Evolutionary conservation across 2,329 filamentous ascomycete species (phyloP), one percentile per base, ranked within the genome.

Genomic region (Colletotrichum cereale): DNA sequence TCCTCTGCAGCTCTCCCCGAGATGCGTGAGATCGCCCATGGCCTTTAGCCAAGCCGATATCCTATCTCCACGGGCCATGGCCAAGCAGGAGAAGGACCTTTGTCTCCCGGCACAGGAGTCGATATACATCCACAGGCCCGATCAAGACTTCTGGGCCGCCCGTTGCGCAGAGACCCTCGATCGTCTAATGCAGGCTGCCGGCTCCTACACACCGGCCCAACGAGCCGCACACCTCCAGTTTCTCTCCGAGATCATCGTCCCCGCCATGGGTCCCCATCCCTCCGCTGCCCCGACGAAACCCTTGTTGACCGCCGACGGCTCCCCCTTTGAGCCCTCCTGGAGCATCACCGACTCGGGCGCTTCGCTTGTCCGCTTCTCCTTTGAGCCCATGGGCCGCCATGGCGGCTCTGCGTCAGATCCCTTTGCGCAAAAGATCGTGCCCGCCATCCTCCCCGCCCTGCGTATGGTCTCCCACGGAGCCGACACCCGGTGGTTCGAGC

Each of bases 401-500:
- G 70, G 72, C 50, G 72, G 68, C 26, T 55, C 62, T 21, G n/a
- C 58, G 4, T 64, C 57, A 2, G 68, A 72, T 31, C 73, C 73
- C 31, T 72, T 73, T 34, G 72, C 72, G 24, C 68, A 74, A 24
- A 72, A 69, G 31, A 72, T 74, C 40, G 52, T 74, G 14, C 55
- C 62, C 14, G 69, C 66, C 12, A 52, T 74, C 12, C 66, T 74
- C 14, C 73, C 73, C 5, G 57, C 73, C 44, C 40, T 70, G 11
- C 72, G 55, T 10, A 56, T 65, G 44, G 50, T 67, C 16, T 64
- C 48, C n/a, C 53, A 66, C 34, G 50, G 66, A 10, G 63, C 63
- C 24, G 73, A 74, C 55, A 63, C 62, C 47, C 50, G 58, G 42
- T 74, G 76, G 76, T 77, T 77, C 57, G 70, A 74, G 50, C 75